phyloP scores from a whole-genome alignment of 1,284 basidiomycete species.

The Ceraceosorus guamensis region DNA sequence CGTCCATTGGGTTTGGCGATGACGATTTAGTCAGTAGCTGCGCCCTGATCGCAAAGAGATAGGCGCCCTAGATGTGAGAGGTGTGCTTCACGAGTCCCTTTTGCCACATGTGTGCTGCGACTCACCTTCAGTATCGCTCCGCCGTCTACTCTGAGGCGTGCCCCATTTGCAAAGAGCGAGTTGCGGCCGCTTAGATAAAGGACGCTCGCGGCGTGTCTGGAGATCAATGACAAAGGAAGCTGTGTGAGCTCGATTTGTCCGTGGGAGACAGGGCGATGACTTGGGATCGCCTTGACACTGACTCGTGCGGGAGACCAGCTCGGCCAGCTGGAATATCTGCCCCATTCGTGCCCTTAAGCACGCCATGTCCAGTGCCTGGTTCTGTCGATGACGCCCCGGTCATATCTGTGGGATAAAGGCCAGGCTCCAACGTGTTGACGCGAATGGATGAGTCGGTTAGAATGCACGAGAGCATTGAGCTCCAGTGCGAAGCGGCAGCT shows the following conservation, averaged over 20 bases:
- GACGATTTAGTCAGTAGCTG: too few relatives aligned
- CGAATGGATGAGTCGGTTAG: constrained; percentile 15
- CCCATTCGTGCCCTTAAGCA: constrained; percentile 22
- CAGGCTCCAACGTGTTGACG: constrained; percentile 22
- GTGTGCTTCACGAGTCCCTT: too few relatives aligned
- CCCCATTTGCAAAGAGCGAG: constrained; percentile 21
- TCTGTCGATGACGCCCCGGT: constrained; percentile 15
- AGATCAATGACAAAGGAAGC: background rate
- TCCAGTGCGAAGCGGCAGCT: constrained; percentile 19
- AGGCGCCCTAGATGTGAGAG: too few relatives aligned
- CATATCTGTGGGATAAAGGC: constrained; percentile 20
- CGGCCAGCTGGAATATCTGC: constrained; percentile 24
- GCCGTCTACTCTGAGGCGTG: constrained; percentile 21
- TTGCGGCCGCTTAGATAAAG: constrained; percentile 14
- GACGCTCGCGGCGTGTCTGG: constrained; percentile 13
- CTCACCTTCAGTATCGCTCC: constrained; percentile 23
- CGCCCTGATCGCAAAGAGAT: too few relatives aligned
- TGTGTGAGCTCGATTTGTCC: background rate
- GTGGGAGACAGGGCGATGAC: background rate
- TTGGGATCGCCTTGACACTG: background rate
- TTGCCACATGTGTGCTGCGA: background rate
- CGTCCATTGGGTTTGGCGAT: too few relatives aligned
- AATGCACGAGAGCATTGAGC: constrained; percentile 20
- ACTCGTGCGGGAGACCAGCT: constrained; percentile 18
- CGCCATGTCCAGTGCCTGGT: constrained; percentile 9